Percentiles rank a stretch among this genome's conserved stretches.
Conservation (phyloP, 1,284 basidiomycete species). For the Ceraceosorus guamensis region DNA sequence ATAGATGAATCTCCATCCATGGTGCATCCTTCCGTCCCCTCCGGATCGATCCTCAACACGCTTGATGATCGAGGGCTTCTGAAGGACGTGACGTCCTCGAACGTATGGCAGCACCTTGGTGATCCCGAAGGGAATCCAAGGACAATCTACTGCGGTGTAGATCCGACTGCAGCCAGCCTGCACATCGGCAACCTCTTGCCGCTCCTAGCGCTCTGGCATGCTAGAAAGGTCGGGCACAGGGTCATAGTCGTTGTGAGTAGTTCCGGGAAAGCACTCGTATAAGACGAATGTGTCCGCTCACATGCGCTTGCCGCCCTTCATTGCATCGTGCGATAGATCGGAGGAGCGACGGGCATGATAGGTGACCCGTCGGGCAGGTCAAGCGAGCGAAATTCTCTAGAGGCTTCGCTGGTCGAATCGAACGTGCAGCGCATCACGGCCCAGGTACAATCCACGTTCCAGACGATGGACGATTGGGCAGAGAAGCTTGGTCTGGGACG, state of each 20-base stretch:
- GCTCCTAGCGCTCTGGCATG: conserved; percentile 76
- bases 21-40: too few species aligned
- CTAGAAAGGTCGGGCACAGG: conserved; percentile 71
- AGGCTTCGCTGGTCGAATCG: conserved; percentile 56
- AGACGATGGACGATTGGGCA: conserved; percentile 56
- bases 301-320: too few species aligned
- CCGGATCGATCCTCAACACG: too few species aligned
- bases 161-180: conserved; percentile 79
- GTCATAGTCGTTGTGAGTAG: conserved; percentile 66
- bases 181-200: conserved; percentile 93
- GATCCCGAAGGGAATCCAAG: conserved; percentile 12
- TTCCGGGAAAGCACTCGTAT: conserved; percentile 9
- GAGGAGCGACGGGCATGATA: conserved; percentile 90
- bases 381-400: conserved; percentile 70
- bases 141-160: conserved; percentile 79
- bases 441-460: conserved; percentile 68
- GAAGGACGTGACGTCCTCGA: neutral
- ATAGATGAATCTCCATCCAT: too few species aligned
- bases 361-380: conserved; percentile 90
- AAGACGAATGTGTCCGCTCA: neutral
- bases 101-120: conserved; percentile 1
- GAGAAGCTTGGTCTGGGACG: conserved; percentile 1
- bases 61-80: neutral
- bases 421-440: conserved; percentile 65
- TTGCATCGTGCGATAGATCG: conserved; percentile 59